Base-by-base conservation (phyloP, 768 basidiomycete genomes). In the Kwoniella mangroviensis region DNA sequence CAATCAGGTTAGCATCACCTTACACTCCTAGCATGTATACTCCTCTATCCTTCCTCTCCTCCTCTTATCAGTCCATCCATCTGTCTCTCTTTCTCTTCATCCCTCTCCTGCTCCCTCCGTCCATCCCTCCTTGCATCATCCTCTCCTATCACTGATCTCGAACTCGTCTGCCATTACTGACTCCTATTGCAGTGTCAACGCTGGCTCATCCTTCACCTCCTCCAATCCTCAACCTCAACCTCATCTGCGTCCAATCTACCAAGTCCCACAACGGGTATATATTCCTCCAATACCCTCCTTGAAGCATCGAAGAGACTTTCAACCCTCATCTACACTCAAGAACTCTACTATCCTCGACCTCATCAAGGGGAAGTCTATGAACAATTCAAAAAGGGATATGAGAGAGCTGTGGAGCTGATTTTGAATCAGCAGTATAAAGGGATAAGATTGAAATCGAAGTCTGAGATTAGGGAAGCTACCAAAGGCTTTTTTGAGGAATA, bases 271-370 rank as follows among this genome's bases (percentile, higher is more conserved):
- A 22, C n/a, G 19, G 61, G 61, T 24, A 22, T n/a, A 19, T 52
- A 63, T 21, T 11, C 61, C n/a, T 7, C 19, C 11, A 28, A 52
- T 40, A 34, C 21, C 17, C 28, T 63, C 11, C 10, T 24, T 11
- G 21, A 49, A 52, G 21, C 45, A 13, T 24, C 34, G 9, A 40
- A 21, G 13, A 11, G 61, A 24, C 28, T 63, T 5, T 43, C 61
- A 11, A 63, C 13, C 9, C 26, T 63, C 19, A 63, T 63, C 28
- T 63, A 26, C 21, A 21, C 34, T 13, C 61, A 63, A 52, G 61
- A 63, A 24, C 15, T 52, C 5, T 63, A 63, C 34, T 52, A 63
- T 15, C 61, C 61, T 28, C 43, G 61, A 21, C 61, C 61, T 13
- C 43, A 52, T 21, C 61, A 51, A 28, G 9, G 11, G 5, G 24